These are phyloP conservation scores for Hanseniaspora mollemarum DNA, from an alignment of 805 yeast species.

Conservation along the genomic window DNA sequence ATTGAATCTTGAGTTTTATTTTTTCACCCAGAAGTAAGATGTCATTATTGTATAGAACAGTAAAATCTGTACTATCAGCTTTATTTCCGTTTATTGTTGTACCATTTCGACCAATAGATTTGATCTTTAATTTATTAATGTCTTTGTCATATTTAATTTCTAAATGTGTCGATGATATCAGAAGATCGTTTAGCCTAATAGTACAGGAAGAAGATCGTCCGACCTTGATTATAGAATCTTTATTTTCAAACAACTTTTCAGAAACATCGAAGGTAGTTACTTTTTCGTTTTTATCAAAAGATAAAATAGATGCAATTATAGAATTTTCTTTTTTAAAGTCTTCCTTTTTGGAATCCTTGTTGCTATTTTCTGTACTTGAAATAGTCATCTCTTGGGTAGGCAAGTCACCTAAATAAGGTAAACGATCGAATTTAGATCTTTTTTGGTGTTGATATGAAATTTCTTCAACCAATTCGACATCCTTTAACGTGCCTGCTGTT, in stretches of 20 bases:
- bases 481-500: not conserved
- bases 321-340: not conserved
- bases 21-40: conserved; percentile 15
- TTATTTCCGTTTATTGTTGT: conserved; percentile 7
- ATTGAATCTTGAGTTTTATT: conserved; percentile 19
- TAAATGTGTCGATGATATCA: conserved; percentile 19
- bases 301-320: not conserved
- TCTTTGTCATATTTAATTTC: conserved; percentile 23
- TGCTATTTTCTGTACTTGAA: not conserved
- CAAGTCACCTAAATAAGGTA: not conserved
- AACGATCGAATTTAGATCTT: not conserved
- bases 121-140: conserved; percentile 2
- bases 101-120: conserved; percentile 14
- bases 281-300: not conserved
- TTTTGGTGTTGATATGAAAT: conserved; percentile 5
- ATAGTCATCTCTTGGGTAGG: conserved; percentile 8
- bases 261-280: conserved; percentile 33
- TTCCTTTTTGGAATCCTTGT: not conserved
- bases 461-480: conserved; percentile 1
- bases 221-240: conserved; percentile 4
- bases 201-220: conserved; percentile 16
- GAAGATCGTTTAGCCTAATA: not conserved
- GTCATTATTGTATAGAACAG: conserved; percentile 14
- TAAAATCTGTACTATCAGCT: not conserved
- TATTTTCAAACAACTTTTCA: conserved; percentile 16